A percentile compares a stretch with the other conserved stretches of the same genome.
phyloP scores from a whole-genome alignment of 169 alveolate species.

The Cryptosporidium canis region DNA sequence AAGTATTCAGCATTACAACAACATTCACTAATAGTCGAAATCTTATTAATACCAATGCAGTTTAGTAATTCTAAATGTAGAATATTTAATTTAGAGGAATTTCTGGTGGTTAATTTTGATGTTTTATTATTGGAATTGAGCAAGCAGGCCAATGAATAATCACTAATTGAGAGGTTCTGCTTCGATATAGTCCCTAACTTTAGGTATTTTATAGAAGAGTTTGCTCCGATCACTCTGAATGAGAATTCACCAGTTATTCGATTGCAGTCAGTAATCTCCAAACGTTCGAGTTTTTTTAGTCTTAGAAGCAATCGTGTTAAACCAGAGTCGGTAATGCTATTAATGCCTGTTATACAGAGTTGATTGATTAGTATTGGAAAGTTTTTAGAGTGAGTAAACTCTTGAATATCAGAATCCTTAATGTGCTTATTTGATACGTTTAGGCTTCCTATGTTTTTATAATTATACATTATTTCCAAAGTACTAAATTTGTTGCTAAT shows the following conservation, averaged over 20 bases:
- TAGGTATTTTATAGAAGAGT: constrained; percentile 12
- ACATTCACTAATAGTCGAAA: not conserved
- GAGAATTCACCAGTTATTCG: constrained; percentile 5
- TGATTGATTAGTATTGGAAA: not conserved
- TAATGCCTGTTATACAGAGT: not conserved
- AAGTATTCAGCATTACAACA: constrained; percentile 33
- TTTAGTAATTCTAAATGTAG: constrained; percentile 14
- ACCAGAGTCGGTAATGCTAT: not conserved
- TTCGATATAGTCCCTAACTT: not conserved
- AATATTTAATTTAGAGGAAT: not conserved
- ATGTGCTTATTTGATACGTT: not conserved
- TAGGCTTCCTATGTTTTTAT: constrained; percentile 22
- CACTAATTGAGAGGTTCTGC: constrained; percentile 7
- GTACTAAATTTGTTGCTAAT: not conserved
- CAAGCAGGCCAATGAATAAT: constrained; percentile 1
- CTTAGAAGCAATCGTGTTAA: constrained; percentile 5
- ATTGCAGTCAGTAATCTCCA: constrained; percentile 48
- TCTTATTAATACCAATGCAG: constrained; percentile 1
- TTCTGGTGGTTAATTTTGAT: not conserved
- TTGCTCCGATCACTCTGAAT: not conserved
- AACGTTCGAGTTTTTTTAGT: constrained; percentile 25
- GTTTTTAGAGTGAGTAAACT: not conserved
- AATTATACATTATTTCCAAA: not conserved
- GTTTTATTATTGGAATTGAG: not conserved
- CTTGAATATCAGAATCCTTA: constrained; percentile 10